phyloP scores from a whole-genome alignment of 169 alveolate genomes.

The Plasmodium adleri region DNA sequence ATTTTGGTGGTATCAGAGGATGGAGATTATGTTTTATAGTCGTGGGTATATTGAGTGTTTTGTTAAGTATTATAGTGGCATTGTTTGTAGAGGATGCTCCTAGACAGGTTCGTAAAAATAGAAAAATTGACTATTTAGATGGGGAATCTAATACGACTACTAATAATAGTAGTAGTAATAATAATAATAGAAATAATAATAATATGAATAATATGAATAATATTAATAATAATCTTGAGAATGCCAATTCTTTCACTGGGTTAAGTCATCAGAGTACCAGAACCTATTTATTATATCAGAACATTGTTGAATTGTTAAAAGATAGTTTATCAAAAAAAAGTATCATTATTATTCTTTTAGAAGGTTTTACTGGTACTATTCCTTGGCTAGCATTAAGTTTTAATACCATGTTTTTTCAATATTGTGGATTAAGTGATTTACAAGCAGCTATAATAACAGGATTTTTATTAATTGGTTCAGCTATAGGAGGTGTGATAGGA shows the following conservation, averaged over 20 bases:
- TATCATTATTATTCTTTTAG: constrained; percentile 74
- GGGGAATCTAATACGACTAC: constrained; percentile 3
- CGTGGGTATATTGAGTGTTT: constrained; percentile 85
- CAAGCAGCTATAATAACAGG: constrained; percentile 91
- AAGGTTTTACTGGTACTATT: constrained; percentile 91
- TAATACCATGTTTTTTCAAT: constrained; percentile 92
- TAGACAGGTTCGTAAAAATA: constrained; percentile 71
- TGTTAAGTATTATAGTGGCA: constrained; percentile 84
- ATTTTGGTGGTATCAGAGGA: constrained; percentile 84
- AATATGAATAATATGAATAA: too few species aligned
- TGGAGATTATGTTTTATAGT: constrained; percentile 89
- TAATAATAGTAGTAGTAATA: not conserved
- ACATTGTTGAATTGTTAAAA: constrained; percentile 26
- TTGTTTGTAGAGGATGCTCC: constrained; percentile 87
- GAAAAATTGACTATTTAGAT: constrained; percentile 28
- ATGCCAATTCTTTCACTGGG: too few species aligned
- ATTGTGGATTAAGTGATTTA: constrained; percentile 89
- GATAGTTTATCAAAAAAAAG: constrained; percentile 74
- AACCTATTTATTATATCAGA: constrained; percentile 68
- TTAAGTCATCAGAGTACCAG: constrained; percentile 8
- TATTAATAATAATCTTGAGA: too few species aligned
- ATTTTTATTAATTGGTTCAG: constrained; percentile 88
- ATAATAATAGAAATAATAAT: not conserved
- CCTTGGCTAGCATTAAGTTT: constrained; percentile 93
- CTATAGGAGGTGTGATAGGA: constrained; percentile 92